phyloP scores from a whole-genome alignment of 2,329 filamentous ascomycete genomes.

The Phialemonium atrogriseum region DNA sequence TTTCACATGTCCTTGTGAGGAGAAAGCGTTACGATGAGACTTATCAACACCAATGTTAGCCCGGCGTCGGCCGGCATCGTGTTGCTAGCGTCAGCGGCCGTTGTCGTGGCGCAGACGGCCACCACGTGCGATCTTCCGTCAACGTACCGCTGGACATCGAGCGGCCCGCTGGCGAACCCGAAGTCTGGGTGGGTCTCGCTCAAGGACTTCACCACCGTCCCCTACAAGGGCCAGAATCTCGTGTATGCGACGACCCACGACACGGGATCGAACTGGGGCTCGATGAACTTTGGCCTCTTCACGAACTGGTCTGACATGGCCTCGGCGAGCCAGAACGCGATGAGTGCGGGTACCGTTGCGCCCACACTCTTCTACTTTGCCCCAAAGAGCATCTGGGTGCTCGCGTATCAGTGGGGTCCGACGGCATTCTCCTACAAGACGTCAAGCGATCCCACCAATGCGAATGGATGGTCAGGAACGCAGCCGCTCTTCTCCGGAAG shows the following conservation, averaged over 20 bases:
- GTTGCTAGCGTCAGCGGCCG: conserved; percentile 11
- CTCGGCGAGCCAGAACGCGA: conserved; percentile 41
- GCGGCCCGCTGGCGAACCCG: conserved; percentile 39
- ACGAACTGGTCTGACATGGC: conserved; percentile 43
- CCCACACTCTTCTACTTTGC: conserved; percentile 56
- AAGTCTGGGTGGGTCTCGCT: conserved; percentile 46
- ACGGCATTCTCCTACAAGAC: conserved; percentile 53
- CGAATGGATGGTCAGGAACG: conserved; percentile 46
- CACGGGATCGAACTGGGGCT: conserved; percentile 38
- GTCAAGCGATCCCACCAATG: conserved; percentile 46
- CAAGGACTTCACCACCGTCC: conserved; percentile 53
- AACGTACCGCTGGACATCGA: conserved; percentile 47
- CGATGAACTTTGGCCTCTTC: conserved; percentile 50
- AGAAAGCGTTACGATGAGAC: too few relatives aligned
- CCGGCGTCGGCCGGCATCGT: too few relatives aligned
- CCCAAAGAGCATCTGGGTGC: conserved; percentile 55
- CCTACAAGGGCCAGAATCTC: conserved; percentile 49
- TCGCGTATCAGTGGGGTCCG: conserved; percentile 57
- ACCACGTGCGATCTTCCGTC: conserved; percentile 42
- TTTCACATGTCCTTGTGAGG: too few relatives aligned
- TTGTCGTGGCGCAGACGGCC: conserved; percentile 11
- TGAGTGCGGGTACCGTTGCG: conserved; percentile 40
- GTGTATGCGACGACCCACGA: conserved; percentile 49
- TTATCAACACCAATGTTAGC: too few relatives aligned
- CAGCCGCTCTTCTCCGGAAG: conserved; percentile 49